A percentile compares a stretch with the other conserved stretches of the same genome.
phyloP scores from a whole-genome alignment of 2,329 filamentous ascomycete species.

The Rhexocercosporidium sp. region DNA sequence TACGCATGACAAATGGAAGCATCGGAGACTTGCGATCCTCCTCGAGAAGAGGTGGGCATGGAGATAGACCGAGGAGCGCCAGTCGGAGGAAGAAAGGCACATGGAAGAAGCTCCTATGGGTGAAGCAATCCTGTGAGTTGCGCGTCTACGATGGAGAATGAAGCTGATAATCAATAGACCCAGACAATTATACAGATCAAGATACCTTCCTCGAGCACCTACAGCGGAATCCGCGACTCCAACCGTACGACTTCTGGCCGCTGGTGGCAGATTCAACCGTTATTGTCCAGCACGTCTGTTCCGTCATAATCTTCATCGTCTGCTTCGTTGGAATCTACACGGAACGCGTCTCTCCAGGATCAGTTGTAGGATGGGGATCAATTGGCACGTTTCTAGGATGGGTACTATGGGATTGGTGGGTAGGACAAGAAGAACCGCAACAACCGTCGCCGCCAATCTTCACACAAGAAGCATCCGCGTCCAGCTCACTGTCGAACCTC shows the following conservation, averaged over 20 bases:
- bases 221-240: constrained; percentile 89
- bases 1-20: constrained; percentile 39
- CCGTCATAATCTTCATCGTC: constrained; percentile 91
- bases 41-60: constrained; percentile 35
- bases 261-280: constrained; percentile 93
- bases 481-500: constrained; percentile 39
- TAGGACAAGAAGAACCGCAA: constrained; percentile 66
- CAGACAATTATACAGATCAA: constrained; percentile 99
- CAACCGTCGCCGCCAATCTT: constrained; percentile 25
- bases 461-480: constrained; percentile 38
- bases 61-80: constrained; percentile 51
- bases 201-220: constrained; percentile 96
- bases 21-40: constrained; percentile 26
- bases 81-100: constrained; percentile 68
- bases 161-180: constrained; percentile 61
- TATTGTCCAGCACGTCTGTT: constrained; percentile 96
- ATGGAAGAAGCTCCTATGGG: constrained; percentile 98
- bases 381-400: constrained; percentile 84
- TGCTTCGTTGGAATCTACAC: constrained; percentile 92
- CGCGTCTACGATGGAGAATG: constrained; percentile 4
- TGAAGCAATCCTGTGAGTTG: constrained; percentile 85
- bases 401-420: constrained; percentile 91
- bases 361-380: constrained; percentile 85
- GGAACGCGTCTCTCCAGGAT: constrained; percentile 85
- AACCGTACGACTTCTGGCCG: constrained; percentile 98